Conservation (phyloP, 1,284 basidiomycete species). For the Boletellus deceptivus region DNA sequence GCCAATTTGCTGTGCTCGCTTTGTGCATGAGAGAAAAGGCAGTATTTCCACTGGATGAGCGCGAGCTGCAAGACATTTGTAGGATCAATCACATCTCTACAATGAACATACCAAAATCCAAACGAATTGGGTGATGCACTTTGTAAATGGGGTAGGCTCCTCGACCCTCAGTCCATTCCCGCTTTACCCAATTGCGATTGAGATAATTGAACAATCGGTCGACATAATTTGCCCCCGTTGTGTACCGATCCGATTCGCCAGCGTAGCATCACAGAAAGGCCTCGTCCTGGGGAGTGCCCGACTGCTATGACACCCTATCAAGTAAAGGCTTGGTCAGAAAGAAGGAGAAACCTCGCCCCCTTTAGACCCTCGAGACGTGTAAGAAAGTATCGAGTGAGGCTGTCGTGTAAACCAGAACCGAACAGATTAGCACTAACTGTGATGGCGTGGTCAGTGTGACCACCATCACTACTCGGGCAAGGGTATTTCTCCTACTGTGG, state of each 20-base stretch:
- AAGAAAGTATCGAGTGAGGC: constrained; percentile 83
- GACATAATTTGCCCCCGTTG: constrained; percentile 94
- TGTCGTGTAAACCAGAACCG: constrained; percentile 92
- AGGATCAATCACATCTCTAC: constrained; percentile 6
- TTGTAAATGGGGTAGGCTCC: constrained; percentile 97
- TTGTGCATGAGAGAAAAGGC: constrained; percentile 90
- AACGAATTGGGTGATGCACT: constrained; percentile 47
- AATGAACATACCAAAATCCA: not conserved
- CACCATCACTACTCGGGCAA: constrained; percentile 20
- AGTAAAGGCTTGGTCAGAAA: not conserved
- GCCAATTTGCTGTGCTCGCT: constrained; percentile 80
- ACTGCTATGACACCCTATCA: constrained; percentile 48
- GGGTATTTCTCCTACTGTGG: constrained; percentile 19
- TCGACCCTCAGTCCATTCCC: constrained; percentile 95
- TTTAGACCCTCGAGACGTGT: constrained; percentile 70
- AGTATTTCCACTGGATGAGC: constrained; percentile 91
- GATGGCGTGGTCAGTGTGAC: constrained; percentile 16
- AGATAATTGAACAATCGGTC: constrained; percentile 96
- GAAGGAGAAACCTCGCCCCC: constrained; percentile 47
- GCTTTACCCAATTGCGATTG: constrained; percentile 99
- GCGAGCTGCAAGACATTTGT: constrained; percentile 62
- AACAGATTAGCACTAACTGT: constrained; percentile 90
- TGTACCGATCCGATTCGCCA: constrained; percentile 93
- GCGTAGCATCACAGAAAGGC: constrained; percentile 91
- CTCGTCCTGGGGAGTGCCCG: constrained; percentile 81